phyloP scores from a whole-genome alignment of 176 grass and related monocot species.

The Aegilops sharonensis region DNA sequence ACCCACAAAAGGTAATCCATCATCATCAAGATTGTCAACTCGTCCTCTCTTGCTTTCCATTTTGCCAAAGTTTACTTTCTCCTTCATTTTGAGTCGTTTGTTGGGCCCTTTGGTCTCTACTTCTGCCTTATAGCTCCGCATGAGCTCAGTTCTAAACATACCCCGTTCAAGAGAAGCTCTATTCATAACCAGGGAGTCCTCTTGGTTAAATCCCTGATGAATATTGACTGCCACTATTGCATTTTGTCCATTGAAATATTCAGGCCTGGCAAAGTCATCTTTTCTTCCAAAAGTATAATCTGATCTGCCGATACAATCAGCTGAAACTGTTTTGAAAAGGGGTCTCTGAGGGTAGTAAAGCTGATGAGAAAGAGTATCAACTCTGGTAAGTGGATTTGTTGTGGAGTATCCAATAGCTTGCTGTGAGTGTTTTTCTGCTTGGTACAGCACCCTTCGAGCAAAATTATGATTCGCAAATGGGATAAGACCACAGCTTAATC shows the following conservation, averaged over 20 bases:
- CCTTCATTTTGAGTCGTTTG: constrained; percentile 63
- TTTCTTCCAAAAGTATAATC: constrained; percentile 60
- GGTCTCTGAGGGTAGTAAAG: constrained; percentile 91
- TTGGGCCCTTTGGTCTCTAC: constrained; percentile 70
- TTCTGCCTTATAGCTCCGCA: constrained; percentile 84
- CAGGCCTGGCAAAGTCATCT: constrained; percentile 56
- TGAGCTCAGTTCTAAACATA: constrained; percentile 88
- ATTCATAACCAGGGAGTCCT: constrained; percentile 98
- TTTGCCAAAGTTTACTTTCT: constrained; percentile 84
- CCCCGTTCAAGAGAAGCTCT: constrained; percentile 86
- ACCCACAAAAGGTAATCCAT: constrained; percentile 88
- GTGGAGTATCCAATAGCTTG: constrained; percentile 97
- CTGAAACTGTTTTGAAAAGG: constrained; percentile 84
- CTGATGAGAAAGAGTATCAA: constrained; percentile 90
- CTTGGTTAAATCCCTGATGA: constrained; percentile 97
- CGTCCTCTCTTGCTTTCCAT: constrained; percentile 87
- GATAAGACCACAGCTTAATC: constrained; percentile 83
- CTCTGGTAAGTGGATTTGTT: constrained; percentile 76
- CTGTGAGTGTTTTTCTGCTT: constrained; percentile 92
- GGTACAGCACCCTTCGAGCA: constrained; percentile 82
- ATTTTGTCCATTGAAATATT: constrained; percentile 98
- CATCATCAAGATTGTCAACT: constrained; percentile 91
- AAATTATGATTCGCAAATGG: constrained; percentile 99
- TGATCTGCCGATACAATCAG: constrained; percentile 70
- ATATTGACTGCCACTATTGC: constrained; percentile 94